These are phyloP conservation scores for Pichia sp. DNA, from an alignment of 1,139 yeast species.

Conservation along the genomic window DNA sequence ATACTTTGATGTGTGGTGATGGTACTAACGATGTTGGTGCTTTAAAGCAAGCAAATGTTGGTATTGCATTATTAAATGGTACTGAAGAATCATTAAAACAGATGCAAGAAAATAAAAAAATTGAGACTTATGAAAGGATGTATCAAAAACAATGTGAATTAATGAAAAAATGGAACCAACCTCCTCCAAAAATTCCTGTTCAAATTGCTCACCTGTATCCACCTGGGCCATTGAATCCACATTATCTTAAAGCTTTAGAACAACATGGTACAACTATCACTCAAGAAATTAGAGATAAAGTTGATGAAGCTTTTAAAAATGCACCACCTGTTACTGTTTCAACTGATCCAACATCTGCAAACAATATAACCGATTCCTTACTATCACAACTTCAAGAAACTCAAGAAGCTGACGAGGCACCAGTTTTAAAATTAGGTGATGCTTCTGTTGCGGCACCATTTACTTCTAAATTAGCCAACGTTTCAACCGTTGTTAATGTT, in stretches of 20 bases:
- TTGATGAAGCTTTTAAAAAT: conserved; percentile 42
- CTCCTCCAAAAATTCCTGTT: conserved; percentile 81
- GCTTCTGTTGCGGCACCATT: conserved; percentile 99
- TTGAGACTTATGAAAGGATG: conserved; percentile 57
- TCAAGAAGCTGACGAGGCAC: conserved; percentile 75
- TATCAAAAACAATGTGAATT: conserved; percentile 82
- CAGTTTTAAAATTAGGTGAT: conserved; percentile 91
- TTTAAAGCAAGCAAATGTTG: conserved; percentile 95
- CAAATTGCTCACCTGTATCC: conserved; percentile 92
- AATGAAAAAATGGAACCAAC: conserved; percentile 75
- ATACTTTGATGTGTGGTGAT: conserved; percentile 98
- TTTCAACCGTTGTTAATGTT: conserved; percentile 86
- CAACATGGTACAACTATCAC: conserved; percentile 72
- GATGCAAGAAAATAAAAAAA: conserved; percentile 72
- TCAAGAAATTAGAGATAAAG: conserved; percentile 57
- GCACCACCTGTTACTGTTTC: conserved; percentile 23
- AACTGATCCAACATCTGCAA: conserved; percentile 14
- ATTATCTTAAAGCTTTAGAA: conserved; percentile 80
- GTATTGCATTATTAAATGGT: conserved; percentile 95
- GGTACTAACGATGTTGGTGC: conserved; percentile 99
- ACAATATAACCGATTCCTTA: conserved; percentile 49
- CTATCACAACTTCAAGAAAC: conserved; percentile 58
- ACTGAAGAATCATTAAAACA: conserved; percentile 92
- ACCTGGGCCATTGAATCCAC: conserved; percentile 89
- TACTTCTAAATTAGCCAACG: conserved; percentile 89